These are phyloP conservation scores for Perilla frutescens DNA, from an alignment of 257 asterid genomes.

Conservation along the genomic window DNA sequence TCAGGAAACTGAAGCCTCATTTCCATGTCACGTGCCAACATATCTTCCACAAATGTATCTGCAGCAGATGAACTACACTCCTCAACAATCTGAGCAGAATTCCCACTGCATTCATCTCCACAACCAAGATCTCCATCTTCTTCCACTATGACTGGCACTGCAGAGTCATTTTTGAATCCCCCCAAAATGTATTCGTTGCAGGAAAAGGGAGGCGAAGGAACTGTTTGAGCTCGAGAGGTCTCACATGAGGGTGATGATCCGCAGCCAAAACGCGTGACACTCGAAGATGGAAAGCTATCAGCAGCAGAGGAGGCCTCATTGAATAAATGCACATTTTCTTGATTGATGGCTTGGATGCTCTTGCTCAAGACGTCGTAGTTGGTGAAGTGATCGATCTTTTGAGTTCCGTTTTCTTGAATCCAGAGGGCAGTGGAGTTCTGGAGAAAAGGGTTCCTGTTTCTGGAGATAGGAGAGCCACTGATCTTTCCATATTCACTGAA, in stretches of 20 bases:
- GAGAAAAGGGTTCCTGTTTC: constrained; percentile 42
- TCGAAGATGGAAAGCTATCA: constrained; percentile 45
- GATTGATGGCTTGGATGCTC: constrained; percentile 23
- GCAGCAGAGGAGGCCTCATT: constrained; percentile 51
- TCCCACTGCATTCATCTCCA: background rate
- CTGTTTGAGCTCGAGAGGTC: constrained; percentile 40
- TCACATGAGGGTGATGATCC: constrained; percentile 47
- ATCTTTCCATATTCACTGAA: constrained; percentile 72
- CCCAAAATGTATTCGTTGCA: constrained; percentile 51
- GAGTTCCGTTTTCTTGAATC: constrained; percentile 18
- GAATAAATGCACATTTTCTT: constrained; percentile 38
- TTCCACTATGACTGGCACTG: background rate
- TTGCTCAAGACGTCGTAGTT: constrained; percentile 23
- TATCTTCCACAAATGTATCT: constrained; percentile 76
- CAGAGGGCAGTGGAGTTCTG: constrained; percentile 24
- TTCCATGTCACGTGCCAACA: constrained; percentile 75
- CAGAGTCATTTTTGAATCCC: background rate
- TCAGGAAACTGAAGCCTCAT: constrained; percentile 72
- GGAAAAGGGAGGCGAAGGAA: constrained; percentile 46
- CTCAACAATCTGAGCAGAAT: constrained; percentile 12
- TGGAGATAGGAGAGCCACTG: constrained; percentile 52
- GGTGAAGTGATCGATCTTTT: constrained; percentile 30
- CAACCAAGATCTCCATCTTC: constrained; percentile 18
- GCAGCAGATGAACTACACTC: constrained; percentile 36
- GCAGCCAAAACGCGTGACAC: constrained; percentile 45